Evolutionary conservation across 805 yeast species (phyloP).

Genomic region (Ogataea thermomethanolica): DNA sequence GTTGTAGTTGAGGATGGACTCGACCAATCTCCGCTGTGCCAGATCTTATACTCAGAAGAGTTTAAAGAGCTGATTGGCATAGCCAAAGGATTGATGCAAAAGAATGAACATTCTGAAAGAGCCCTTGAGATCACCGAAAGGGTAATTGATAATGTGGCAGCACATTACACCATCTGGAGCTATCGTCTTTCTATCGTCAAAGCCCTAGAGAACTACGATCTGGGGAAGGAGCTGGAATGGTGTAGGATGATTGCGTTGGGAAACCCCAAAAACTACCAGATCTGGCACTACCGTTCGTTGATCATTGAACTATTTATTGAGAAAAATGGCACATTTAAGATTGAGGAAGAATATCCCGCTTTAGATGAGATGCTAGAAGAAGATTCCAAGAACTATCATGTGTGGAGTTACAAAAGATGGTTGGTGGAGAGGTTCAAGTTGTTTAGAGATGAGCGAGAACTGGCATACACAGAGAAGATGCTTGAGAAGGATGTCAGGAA

Average conservation of each 20-base stretch:
- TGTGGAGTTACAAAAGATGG: slow-evolving; percentile 94
- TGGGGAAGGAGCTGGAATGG: slow-evolving; percentile 69
- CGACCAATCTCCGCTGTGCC: slow-evolving; percentile 41
- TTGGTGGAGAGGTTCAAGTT: slow-evolving; percentile 54
- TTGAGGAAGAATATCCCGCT: slow-evolving; percentile 61
- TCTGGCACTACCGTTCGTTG: slow-evolving; percentile 90
- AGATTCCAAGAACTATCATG: slow-evolving; percentile 91
- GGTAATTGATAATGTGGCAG: slow-evolving; percentile 70
- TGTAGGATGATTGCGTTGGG: slow-evolving; percentile 68
- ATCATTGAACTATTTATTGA: slow-evolving; percentile 39
- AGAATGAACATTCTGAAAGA: slow-evolving; percentile 63
- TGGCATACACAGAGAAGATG: slow-evolving; percentile 45
- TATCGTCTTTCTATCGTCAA: slow-evolving; percentile 55
- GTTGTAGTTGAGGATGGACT: slow-evolving; percentile 11
- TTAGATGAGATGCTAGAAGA: slow-evolving; percentile 64
- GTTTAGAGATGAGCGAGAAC: slow-evolving; percentile 44
- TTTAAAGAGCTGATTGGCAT: slow-evolving; percentile 61
- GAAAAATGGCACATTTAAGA: slow-evolving; percentile 30
- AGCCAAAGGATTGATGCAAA: slow-evolving; percentile 54
- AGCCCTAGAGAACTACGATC: slow-evolving; percentile 31
- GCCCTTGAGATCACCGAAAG: slow-evolving; percentile 63
- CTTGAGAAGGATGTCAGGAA: slow-evolving; percentile 69
- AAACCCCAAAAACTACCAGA: slow-evolving; percentile 89
- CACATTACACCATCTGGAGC: slow-evolving; percentile 90
- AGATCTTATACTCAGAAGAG: slow-evolving; percentile 68